These are phyloP conservation scores for Penicillium cinerascens DNA, from an alignment of 495 filamentous ascomycete genomes.

Conservation along the genomic window DNA sequence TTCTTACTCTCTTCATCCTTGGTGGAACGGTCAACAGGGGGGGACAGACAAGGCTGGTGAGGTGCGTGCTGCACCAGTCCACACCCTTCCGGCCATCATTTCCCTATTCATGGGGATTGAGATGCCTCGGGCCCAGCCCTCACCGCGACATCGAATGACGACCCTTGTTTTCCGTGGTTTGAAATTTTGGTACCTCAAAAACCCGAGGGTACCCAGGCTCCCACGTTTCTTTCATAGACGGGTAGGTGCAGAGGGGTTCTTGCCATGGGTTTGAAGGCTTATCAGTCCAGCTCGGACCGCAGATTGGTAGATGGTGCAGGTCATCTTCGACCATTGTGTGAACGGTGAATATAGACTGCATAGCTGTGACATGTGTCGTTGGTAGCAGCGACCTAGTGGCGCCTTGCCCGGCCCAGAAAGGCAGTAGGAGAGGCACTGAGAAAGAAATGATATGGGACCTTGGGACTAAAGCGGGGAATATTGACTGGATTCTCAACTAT, in stretches of 20 bases:
- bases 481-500: neutral
- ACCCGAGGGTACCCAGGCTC: neutral
- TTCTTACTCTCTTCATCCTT: neutral
- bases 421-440: too few relatives aligned
- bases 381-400: too few relatives aligned
- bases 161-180: neutral
- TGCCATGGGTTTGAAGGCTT: neutral
- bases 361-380: too few relatives aligned
- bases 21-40: constrained; percentile 5
- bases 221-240: neutral
- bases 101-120: neutral
- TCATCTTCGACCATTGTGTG: neutral
- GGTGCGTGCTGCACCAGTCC: neutral
- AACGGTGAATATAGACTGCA: neutral
- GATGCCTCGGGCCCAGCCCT: neutral
- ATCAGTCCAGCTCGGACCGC: neutral
- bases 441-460: neutral
- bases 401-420: too few relatives aligned
- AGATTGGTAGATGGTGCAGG: neutral
- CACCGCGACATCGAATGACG: neutral
- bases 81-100: neutral
- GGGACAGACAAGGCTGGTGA: neutral
- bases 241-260: neutral
- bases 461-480: neutral
- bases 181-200: neutral